A percentile compares a stretch with the other conserved stretches of the same genome.
Evolutionary conservation across 192 early-diverging fungal genomes (phyloP).

Genomic region (Coemansia sp.): DNA sequence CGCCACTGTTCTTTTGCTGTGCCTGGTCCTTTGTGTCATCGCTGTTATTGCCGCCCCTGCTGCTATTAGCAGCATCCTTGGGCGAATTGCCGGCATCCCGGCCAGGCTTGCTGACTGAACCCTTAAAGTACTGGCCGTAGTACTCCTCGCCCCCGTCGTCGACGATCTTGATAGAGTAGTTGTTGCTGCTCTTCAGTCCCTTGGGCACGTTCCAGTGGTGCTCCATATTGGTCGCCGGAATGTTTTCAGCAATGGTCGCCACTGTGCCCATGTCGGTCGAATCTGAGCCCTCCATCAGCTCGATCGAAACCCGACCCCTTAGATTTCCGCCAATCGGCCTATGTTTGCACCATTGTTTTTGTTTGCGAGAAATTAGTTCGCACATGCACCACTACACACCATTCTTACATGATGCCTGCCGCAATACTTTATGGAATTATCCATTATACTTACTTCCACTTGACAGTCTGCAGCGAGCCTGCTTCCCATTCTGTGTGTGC

Average conservation of each 20-base stretch:
- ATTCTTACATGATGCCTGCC: neutral
- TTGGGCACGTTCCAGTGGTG: slow-evolving; percentile 47
- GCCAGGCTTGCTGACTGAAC: slow-evolving; percentile 25
- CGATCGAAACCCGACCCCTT: slow-evolving; percentile 43
- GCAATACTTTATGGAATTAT: neutral
- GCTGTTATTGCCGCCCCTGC: neutral
- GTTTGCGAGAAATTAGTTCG: neutral
- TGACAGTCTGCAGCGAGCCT: slow-evolving; percentile 36
- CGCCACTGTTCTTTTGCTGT: neutral
- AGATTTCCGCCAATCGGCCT: slow-evolving; percentile 35
- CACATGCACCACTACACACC: neutral
- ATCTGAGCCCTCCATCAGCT: slow-evolving; percentile 55
- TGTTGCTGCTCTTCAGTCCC: slow-evolving; percentile 43
- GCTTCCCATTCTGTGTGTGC: slow-evolving; percentile 51
- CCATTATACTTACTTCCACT: slow-evolving; percentile 45
- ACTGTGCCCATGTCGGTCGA: slow-evolving; percentile 39
- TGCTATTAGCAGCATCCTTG: neutral
- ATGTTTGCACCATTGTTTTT: neutral
- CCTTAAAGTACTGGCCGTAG: slow-evolving; percentile 54
- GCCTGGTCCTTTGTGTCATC: neutral
- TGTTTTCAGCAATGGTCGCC: slow-evolving; percentile 51
- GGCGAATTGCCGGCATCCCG: neutral
- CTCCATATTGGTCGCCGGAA: slow-evolving; percentile 37
- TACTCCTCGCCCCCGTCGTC: slow-evolving; percentile 53
- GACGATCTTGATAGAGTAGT: slow-evolving; percentile 52